Percentiles rank a stretch among this genome's conserved stretches.
These are phyloP conservation scores for Trichophyton mentagrophytes DNA, from an alignment of 2,329 filamentous ascomycete species.

Conservation along the genomic window DNA sequence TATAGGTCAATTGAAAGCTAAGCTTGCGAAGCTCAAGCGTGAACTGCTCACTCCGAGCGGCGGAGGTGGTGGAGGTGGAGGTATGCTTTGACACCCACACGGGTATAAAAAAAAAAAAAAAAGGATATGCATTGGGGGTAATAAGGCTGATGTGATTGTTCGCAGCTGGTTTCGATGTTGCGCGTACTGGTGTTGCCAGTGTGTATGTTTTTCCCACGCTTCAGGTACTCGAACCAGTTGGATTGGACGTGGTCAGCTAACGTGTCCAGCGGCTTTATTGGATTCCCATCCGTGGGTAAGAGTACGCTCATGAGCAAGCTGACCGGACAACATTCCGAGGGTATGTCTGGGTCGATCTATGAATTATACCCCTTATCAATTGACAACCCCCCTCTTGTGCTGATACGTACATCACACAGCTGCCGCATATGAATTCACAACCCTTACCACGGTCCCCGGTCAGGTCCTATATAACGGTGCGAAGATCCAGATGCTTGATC, in stretches of 20 bases:
- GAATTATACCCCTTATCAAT: not conserved
- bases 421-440: slow-evolving; percentile 97
- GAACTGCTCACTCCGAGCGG: slow-evolving; percentile 77
- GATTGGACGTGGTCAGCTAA: not conserved
- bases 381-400: not conserved
- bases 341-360: slow-evolving; percentile 19
- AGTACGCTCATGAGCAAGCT: slow-evolving; percentile 91
- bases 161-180: slow-evolving; percentile 81
- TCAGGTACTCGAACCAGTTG: not conserved
- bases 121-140: not conserved
- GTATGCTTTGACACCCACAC: slow-evolving; percentile 20
- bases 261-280: slow-evolving; percentile 61
- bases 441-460: slow-evolving; percentile 89
- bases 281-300: slow-evolving; percentile 96
- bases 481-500: slow-evolving; percentile 94
- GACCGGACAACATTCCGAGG: slow-evolving; percentile 92
- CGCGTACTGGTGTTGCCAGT: slow-evolving; percentile 91
- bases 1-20: slow-evolving; percentile 78
- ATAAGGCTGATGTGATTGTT: slow-evolving; percentile 1
- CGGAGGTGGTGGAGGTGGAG: slow-evolving; percentile 68
- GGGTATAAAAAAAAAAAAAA: not conserved
- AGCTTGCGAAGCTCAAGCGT: slow-evolving; percentile 92
- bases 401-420: slow-evolving; percentile 32
- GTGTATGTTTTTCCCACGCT: slow-evolving; percentile 44
- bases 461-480: slow-evolving; percentile 95